Percentiles rank a stretch among this genome's conserved stretches.
Evolutionary conservation across 139 green algal genomes (phyloP).

Genomic region (Micromonas commoda): DNA sequence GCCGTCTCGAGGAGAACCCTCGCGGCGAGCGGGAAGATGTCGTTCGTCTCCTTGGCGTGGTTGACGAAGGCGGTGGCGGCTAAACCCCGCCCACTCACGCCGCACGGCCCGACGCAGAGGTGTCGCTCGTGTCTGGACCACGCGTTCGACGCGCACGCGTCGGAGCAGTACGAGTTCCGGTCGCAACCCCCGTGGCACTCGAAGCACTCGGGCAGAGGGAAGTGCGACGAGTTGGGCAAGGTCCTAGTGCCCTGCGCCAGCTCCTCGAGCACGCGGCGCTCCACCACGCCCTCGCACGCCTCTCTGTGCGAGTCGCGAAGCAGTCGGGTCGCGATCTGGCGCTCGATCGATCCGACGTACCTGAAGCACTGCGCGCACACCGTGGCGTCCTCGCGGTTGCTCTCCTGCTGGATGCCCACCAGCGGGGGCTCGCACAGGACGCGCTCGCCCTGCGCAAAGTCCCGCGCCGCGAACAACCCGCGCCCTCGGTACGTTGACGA

Average conservation of each 20-base stretch:
- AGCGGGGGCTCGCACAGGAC: not conserved
- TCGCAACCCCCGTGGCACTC: not conserved
- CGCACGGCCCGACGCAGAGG: not conserved
- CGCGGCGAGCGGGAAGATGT: conserved; percentile 64
- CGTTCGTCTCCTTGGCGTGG: conserved; percentile 61
- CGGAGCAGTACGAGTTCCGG: not conserved
- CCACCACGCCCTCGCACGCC: not conserved
- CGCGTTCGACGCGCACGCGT: conserved; percentile 29
- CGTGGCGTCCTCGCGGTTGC: not conserved
- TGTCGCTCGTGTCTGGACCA: not conserved
- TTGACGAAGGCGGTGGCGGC: conserved; percentile 41
- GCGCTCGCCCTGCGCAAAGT: not conserved
- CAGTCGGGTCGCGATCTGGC: conserved; percentile 18
- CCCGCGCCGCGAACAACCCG: not conserved
- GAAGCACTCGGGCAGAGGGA: not conserved
- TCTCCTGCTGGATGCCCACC: conserved; percentile 4
- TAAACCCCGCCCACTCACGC: not conserved
- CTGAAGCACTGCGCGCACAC: conserved; percentile 10
- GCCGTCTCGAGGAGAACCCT: conserved; percentile 32
- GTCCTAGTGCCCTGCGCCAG: conserved; percentile 9
- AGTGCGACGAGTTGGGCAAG: not conserved
- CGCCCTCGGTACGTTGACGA: not conserved
- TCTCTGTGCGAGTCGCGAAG: conserved; percentile 8
- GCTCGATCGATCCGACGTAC: conserved; percentile 23
- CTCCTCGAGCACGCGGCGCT: not conserved